A percentile compares a stretch with the other conserved stretches of the same genome.
These are phyloP conservation scores for Malassezia yamatoensis DNA, from an alignment of 1,284 basidiomycete genomes.

Conservation along the genomic window DNA sequence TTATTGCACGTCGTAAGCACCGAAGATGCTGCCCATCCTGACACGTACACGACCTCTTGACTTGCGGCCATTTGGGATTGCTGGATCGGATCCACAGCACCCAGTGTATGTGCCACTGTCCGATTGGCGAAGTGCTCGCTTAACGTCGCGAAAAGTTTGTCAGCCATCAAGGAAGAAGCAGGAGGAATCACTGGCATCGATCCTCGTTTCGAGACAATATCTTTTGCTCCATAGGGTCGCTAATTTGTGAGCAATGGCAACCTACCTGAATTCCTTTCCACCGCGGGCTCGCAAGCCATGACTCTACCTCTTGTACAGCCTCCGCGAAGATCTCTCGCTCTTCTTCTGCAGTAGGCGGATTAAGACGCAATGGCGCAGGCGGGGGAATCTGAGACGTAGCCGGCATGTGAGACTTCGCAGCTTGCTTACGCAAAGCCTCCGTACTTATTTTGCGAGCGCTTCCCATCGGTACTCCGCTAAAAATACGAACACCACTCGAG, in stretches of 20 bases:
- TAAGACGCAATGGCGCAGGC: constrained; percentile 55
- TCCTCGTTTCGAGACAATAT: constrained; percentile 77
- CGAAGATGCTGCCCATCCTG: constrained; percentile 87
- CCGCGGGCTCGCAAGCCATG: constrained; percentile 66
- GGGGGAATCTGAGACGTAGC: constrained; percentile 52
- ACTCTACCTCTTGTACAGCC: constrained; percentile 58
- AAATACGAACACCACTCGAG: no score
- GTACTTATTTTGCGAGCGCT: no score
- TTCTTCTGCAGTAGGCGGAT: constrained; percentile 58
- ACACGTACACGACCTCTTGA: constrained; percentile 89
- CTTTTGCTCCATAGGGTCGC: constrained; percentile 66
- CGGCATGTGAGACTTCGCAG: constrained; percentile 8
- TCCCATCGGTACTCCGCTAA: no score
- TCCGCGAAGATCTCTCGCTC: constrained; percentile 61
- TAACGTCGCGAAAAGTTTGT: constrained; percentile 68
- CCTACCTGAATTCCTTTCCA: constrained; percentile 58
- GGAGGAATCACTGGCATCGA: constrained; percentile 68
- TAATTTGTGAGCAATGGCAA: background rate
- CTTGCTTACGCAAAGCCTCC: background rate
- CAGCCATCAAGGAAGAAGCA: constrained; percentile 62
- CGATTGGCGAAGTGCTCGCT: constrained; percentile 58
- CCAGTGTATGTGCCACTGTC: constrained; percentile 41
- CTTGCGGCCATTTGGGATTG: constrained; percentile 94
- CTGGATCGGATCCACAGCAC: constrained; percentile 68
- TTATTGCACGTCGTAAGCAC: constrained; percentile 64